phyloP scores from a whole-genome alignment of 495 filamentous ascomycete species.

The Clohesyomyces aquaticus region DNA sequence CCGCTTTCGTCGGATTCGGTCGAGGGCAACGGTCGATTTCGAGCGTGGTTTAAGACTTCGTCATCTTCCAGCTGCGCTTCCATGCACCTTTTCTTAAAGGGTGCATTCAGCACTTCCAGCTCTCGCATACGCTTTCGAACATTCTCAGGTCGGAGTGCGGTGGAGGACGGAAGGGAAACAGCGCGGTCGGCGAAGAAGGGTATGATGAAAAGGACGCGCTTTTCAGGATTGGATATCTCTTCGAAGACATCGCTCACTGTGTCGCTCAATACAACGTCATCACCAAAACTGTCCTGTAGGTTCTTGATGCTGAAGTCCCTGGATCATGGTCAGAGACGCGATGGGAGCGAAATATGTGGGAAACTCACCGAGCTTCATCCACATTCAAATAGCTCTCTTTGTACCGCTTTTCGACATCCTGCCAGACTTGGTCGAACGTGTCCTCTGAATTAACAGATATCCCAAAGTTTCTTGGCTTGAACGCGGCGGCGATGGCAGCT shows the following conservation, averaged over 20 bases:
- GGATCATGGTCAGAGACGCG: neutral
- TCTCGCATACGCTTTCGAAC: slow-evolving; percentile 28
- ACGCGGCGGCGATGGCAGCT: slow-evolving; percentile 3
- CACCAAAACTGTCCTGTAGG: slow-evolving; percentile 38
- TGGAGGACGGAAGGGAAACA: slow-evolving; percentile 34
- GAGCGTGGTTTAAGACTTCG: neutral
- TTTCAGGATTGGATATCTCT: slow-evolving; percentile 29
- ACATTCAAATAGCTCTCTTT: slow-evolving; percentile 38
- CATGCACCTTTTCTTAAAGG: slow-evolving; percentile 22
- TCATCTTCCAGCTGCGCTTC: slow-evolving; percentile 5
- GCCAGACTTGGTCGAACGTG: slow-evolving; percentile 40
- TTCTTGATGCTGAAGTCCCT: slow-evolving; percentile 41
- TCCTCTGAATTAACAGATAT: slow-evolving; percentile 34
- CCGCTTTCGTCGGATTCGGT: slow-evolving; percentile 25
- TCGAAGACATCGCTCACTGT: slow-evolving; percentile 42
- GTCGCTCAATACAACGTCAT: slow-evolving; percentile 41
- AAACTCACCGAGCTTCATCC: slow-evolving; percentile 30
- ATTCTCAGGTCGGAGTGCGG: slow-evolving; percentile 31
- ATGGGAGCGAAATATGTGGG: neutral
- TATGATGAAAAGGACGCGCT: slow-evolving; percentile 37
- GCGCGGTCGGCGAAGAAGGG: slow-evolving; percentile 33
- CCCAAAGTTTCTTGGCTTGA: slow-evolving; percentile 27
- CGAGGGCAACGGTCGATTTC: slow-evolving; percentile 30
- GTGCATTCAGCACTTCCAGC: neutral
- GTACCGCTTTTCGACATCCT: slow-evolving; percentile 34